phyloP scores from a whole-genome alignment of 2,329 filamentous ascomycete species.

The Ophioceras dolichostomum region DNA sequence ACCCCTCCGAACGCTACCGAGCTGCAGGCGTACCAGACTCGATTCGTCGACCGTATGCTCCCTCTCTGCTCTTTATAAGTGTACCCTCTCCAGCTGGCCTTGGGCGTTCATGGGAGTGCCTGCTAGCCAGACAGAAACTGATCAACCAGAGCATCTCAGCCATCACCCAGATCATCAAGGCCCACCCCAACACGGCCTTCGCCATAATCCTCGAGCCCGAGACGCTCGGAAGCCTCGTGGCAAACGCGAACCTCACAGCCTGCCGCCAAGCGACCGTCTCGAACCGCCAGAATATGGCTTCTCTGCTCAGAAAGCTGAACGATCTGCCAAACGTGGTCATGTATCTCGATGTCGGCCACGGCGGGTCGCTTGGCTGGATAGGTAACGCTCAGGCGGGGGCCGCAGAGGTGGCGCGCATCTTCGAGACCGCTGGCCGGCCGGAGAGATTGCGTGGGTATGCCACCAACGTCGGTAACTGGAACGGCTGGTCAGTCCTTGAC shows the following conservation, averaged over 20 bases:
- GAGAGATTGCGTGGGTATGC: slow-evolving; percentile 23
- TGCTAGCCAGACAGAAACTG: slow-evolving; percentile 13
- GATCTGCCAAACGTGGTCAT: slow-evolving; percentile 48
- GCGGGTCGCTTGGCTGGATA: slow-evolving; percentile 51
- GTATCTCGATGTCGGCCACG: slow-evolving; percentile 53
- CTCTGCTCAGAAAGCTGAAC: slow-evolving; percentile 43
- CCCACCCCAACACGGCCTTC: slow-evolving; percentile 37
- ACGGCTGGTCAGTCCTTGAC: slow-evolving; percentile 12
- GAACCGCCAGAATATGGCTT: slow-evolving; percentile 42
- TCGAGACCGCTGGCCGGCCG: slow-evolving; percentile 22
- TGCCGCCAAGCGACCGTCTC: slow-evolving; percentile 39
- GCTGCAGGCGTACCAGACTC: slow-evolving; percentile 25
- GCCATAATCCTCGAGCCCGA: slow-evolving; percentile 42
- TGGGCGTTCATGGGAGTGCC: no score
- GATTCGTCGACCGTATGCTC: slow-evolving; percentile 25
- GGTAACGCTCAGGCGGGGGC: slow-evolving; percentile 35
- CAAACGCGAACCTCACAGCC: slow-evolving; percentile 40
- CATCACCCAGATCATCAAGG: slow-evolving; percentile 37
- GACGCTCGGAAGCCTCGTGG: slow-evolving; percentile 49
- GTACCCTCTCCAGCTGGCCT: neutral
- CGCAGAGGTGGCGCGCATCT: slow-evolving; percentile 24
- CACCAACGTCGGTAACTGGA: slow-evolving; percentile 27
- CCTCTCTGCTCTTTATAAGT: neutral
- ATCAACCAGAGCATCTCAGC: slow-evolving; percentile 13
- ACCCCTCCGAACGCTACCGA: slow-evolving; percentile 45